Conservation (phyloP, 139 green algal genomes). For the Closterium sp. region DNA sequence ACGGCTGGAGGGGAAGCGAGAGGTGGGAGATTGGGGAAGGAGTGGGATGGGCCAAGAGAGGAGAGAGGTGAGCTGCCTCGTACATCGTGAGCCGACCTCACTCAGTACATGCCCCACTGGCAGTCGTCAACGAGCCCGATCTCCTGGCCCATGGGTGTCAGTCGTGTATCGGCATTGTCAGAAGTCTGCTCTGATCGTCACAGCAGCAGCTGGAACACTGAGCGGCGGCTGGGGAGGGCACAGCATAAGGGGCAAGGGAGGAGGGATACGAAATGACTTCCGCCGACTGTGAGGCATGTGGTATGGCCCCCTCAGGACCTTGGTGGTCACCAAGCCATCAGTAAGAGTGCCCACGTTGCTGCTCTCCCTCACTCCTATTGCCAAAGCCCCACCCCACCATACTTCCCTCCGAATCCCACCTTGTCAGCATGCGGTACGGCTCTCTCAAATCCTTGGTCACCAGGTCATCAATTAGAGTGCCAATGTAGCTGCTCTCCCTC, state of each 20-base stretch:
- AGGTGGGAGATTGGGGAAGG: not conserved
- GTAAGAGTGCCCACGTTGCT: constrained; percentile 80
- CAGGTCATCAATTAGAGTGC: constrained; percentile 95
- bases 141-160: too few relatives aligned
- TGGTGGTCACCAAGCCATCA: too few relatives aligned
- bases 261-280: constrained; percentile 58
- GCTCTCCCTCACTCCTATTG: constrained; percentile 68
- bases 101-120: constrained; percentile 95
- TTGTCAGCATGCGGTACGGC: constrained; percentile 96
- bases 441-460: constrained; percentile 94
- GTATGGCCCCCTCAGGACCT: too few relatives aligned
- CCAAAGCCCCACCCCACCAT: not conserved
- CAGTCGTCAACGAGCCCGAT: too few relatives aligned
- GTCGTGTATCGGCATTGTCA: constrained; percentile 69
- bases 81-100: too few relatives aligned
- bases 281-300: constrained; percentile 76
- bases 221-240: constrained; percentile 53
- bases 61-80: constrained; percentile 58
- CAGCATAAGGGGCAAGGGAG: not conserved
- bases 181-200: constrained; percentile 76
- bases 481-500: constrained; percentile 69
- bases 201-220: constrained; percentile 92
- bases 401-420: constrained; percentile 15
- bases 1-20: constrained; percentile 37
- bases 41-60: not conserved